Percentiles rank a stretch among this genome's conserved stretches.
Evolutionary conservation across 257 asterid genomes (phyloP).

Genomic region (Nicotiana tomentosiformis): DNA sequence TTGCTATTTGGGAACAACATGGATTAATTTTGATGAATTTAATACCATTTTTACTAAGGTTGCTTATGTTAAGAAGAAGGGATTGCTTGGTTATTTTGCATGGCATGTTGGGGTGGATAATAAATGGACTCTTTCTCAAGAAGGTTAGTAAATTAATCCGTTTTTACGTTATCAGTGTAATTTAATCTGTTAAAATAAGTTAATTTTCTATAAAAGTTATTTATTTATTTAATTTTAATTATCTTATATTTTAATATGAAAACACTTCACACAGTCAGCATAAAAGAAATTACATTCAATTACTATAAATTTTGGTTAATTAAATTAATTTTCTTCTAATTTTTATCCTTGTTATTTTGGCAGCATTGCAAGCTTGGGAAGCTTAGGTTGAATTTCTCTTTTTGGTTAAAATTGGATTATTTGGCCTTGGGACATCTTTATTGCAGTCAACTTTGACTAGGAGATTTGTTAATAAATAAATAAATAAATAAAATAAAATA

Average conservation of each 20-base stretch:
- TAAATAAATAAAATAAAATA: no score
- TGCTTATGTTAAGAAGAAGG: not conserved
- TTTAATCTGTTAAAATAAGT: no score
- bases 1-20: not conserved
- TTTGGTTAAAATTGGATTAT: no score
- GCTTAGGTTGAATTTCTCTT: not conserved
- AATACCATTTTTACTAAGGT: constrained; percentile 5
- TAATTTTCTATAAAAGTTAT: no score
- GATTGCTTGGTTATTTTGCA: constrained; percentile 15
- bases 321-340: not conserved
- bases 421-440: not conserved
- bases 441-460: not conserved
- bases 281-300: no score
- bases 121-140: constrained; percentile 6
- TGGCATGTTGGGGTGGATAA: constrained; percentile 14
- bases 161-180: no score
- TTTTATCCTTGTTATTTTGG: not conserved
- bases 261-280: not conserved
- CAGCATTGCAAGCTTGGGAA: not conserved
- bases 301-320: not conserved
- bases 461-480: not conserved
- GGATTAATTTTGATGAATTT: constrained; percentile 15
- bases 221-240: no score
- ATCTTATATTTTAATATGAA: no score
- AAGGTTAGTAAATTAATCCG: not conserved